Evolutionary conservation across 192 early-diverging fungal genomes (phyloP).

Genomic region (Podila epicladia): DNA sequence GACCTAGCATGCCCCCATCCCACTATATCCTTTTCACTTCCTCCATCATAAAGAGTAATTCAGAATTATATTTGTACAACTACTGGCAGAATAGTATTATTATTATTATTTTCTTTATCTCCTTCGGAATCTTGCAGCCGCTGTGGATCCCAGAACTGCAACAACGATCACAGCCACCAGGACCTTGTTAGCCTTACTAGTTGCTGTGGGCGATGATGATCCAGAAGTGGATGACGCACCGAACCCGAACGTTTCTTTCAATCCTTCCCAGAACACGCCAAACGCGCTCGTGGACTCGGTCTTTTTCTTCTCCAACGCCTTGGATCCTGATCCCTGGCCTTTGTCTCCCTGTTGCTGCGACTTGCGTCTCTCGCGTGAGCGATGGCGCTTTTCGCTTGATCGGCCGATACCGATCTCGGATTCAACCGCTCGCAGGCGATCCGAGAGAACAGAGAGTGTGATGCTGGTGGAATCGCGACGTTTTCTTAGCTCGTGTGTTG

Average conservation of each 20-base stretch:
- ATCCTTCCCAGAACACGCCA: constrained; percentile 27
- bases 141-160: constrained; percentile 31
- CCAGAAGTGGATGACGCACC: not conserved
- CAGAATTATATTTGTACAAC: not conserved
- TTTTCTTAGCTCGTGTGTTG: not conserved
- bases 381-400: not conserved
- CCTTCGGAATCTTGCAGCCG: constrained; percentile 23
- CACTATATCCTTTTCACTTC: not conserved
- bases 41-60: not conserved
- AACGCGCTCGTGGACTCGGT: constrained; percentile 8
- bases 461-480: not conserved
- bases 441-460: not conserved
- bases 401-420: constrained; percentile 1
- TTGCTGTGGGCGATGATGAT: not conserved
- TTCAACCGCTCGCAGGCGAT: not conserved
- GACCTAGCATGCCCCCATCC: not conserved
- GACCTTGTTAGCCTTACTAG: constrained; percentile 17
- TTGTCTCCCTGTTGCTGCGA: no score
- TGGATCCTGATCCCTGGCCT: not conserved
- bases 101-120: constrained; percentile 13
- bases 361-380: not conserved
- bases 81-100: not conserved
- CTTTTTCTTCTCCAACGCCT: constrained; percentile 8
- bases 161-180: constrained; percentile 22
- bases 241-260: constrained; percentile 28